Evolutionary conservation across 1,139 yeast genomes (phyloP).

Genomic region (Ogataea hybrid): DNA sequence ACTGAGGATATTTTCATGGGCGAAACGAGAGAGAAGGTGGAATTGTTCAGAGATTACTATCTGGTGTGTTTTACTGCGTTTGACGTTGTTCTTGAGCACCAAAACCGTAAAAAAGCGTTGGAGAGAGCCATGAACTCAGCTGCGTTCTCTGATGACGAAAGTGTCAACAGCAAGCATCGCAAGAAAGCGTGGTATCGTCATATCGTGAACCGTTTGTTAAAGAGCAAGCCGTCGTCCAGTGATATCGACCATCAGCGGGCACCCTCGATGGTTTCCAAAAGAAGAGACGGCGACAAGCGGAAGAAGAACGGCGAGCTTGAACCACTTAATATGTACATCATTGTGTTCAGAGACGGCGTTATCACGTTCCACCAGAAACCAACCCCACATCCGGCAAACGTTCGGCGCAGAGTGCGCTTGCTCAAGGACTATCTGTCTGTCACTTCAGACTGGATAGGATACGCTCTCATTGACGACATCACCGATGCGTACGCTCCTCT

Average conservation of each 20-base stretch:
- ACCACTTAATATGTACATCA: slow-evolving; percentile 89
- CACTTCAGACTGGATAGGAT: slow-evolving; percentile 94
- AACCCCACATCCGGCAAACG: slow-evolving; percentile 95
- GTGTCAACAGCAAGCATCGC: slow-evolving; percentile 8
- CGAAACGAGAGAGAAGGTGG: slow-evolving; percentile 94
- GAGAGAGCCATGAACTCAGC: slow-evolving; percentile 22
- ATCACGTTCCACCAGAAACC: slow-evolving; percentile 92
- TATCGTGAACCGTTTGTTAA: background rate
- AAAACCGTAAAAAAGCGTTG: slow-evolving; percentile 41
- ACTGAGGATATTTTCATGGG: slow-evolving; percentile 94
- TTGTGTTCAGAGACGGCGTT: slow-evolving; percentile 88
- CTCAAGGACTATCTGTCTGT: slow-evolving; percentile 86
- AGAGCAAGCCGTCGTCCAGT: background rate
- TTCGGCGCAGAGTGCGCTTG: slow-evolving; percentile 85
- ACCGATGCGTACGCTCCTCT: slow-evolving; percentile 97
- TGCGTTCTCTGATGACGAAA: slow-evolving; percentile 12
- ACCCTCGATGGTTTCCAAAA: slow-evolving; percentile 21
- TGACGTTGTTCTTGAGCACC: slow-evolving; percentile 78
- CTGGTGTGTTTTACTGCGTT: slow-evolving; percentile 92
- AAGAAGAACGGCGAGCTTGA: slow-evolving; percentile 74
- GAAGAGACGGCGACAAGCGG: slow-evolving; percentile 11
- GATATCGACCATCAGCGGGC: background rate
- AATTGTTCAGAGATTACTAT: slow-evolving; percentile 83
- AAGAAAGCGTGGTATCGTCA: slow-evolving; percentile 12
- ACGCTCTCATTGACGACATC: slow-evolving; percentile 93